Base-by-base conservation (phyloP, 495 filamentous ascomycete genomes). In the Diplogelasinospora grovesii region DNA sequence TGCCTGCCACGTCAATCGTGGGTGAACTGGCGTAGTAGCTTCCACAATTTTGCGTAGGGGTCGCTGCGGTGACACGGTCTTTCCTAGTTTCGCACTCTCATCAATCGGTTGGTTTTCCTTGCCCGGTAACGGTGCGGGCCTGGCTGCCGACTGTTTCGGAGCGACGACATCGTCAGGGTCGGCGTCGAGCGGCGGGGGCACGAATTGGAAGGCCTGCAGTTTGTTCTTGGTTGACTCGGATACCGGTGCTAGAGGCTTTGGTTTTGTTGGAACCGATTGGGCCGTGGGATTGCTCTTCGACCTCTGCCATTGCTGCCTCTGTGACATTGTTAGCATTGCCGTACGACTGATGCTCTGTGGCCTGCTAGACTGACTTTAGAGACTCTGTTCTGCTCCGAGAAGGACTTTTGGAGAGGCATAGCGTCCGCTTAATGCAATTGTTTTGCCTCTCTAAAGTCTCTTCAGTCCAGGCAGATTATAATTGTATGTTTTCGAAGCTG, bases 1-100 rank as follows among this genome's bases (percentile, higher is more conserved):
- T 45, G 94, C 87, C 22, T 81, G 79, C 48, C 95, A 75, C 30
- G 85, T 77, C 23, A 93, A 66, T 29, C 83, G 74, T n/a, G n/a
- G n/a, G 21, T 78, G 77, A 13, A 79, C 77, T 0, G 90, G 90
- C 3, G 90, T 94, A 28, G 77, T 79, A 3, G 83, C 52, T n/a
- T n/a, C n/a, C 74, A 44, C 73, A 69, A 59, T 79, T 61, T 27
- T 32, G 41, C 48, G 16, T 27, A 45, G 51, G 43, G 31, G 48
- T 25, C 44, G 46, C 34, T 2, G 39, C 37, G 25, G 39, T 8
- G 33, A 29, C n/a, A n/a, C n/a, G 6, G 24, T 26, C 31, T 18
- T 53, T 34, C 20, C 36, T 40, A 13, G 39, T 15, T 14, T 24
- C 19, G 22, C 19, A 11, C 18, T 23, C 10, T 39, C 36, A 22